A percentile compares a stretch with the other conserved stretches of the same genome.
These are phyloP conservation scores for Chlorella sorokiniana DNA, from an alignment of 139 green algal genomes.

Conservation along the genomic window DNA sequence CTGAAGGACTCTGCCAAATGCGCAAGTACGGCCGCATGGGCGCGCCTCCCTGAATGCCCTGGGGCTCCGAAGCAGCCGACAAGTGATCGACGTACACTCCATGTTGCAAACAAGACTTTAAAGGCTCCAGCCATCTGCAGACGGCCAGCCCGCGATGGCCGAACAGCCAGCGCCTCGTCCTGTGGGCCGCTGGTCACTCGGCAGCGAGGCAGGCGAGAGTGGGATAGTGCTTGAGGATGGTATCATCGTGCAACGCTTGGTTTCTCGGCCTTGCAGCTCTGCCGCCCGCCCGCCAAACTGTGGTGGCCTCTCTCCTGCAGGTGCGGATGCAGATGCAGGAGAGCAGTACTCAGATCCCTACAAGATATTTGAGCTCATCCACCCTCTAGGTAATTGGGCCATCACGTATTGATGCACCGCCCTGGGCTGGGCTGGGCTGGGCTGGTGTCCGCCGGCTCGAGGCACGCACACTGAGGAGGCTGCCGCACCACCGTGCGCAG, in stretches of 20 bases:
- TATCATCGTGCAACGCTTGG: not conserved
- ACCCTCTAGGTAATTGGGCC: conserved; percentile 23
- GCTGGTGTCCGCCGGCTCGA: too few relatives aligned
- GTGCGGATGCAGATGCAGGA: not conserved
- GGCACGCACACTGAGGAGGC: too few relatives aligned
- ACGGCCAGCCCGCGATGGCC: not conserved
- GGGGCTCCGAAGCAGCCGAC: too few relatives aligned
- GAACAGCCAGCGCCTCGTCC: not conserved
- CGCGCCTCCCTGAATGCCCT: too few relatives aligned
- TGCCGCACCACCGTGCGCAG: conserved; percentile 38
- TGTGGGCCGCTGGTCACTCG: not conserved
- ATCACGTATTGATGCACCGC: not conserved
- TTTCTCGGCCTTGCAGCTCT: not conserved
- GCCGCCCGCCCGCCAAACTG: not conserved
- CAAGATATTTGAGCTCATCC: conserved; percentile 35
- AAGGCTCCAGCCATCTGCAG: not conserved
- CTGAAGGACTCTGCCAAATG: too few relatives aligned
- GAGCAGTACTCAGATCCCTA: conserved; percentile 14
- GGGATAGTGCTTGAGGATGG: not conserved
- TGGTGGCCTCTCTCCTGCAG: not conserved
- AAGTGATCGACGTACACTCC: not conserved
- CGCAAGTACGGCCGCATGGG: not conserved
- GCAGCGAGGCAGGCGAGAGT: not conserved
- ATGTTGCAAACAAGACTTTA: not conserved
- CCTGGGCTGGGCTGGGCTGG: not conserved